Conservation (phyloP, 2,329 filamentous ascomycete species). For the Xylariaceae sp. region DNA sequence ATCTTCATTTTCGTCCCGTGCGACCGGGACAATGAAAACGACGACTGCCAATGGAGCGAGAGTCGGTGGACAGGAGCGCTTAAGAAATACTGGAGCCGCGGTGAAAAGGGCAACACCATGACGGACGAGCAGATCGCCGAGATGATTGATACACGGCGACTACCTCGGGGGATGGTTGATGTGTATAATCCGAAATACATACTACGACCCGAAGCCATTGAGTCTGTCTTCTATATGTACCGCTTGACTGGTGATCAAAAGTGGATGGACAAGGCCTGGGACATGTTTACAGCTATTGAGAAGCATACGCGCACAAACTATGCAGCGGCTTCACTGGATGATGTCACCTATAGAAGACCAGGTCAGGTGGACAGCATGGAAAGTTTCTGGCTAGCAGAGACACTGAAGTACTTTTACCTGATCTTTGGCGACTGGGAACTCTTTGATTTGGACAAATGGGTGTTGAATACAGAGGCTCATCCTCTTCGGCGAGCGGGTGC, state of each 20-base stretch:
- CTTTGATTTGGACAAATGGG: conserved; percentile 66
- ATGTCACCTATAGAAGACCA: conserved; percentile 57
- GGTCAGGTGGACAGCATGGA: conserved; percentile 63
- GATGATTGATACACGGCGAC: conserved; percentile 48
- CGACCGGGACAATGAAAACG: conserved; percentile 35
- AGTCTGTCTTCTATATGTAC: conserved; percentile 80
- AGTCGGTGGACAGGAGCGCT: conserved; percentile 35
- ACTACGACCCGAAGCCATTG: conserved; percentile 78
- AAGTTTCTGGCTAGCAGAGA: conserved; percentile 76
- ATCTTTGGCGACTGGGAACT: conserved; percentile 65
- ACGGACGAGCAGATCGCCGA: conserved; percentile 41
- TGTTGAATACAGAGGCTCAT: conserved; percentile 64
- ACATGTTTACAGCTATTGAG: conserved; percentile 72
- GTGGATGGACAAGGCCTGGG: conserved; percentile 74
- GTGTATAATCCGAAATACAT: conserved; percentile 66
- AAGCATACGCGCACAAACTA: conserved; percentile 65
- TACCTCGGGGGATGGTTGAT: conserved; percentile 61
- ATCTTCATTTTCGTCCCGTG: conserved; percentile 56
- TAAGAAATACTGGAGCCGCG: conserved; percentile 37
- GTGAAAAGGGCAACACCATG: conserved; percentile 27
- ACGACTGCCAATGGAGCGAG: conserved; percentile 42
- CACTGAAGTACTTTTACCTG: conserved; percentile 71
- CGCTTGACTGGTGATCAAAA: conserved; percentile 70
- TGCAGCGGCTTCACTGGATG: conserved; percentile 69
- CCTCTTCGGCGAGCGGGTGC: conserved; percentile 49